A percentile compares a stretch with the other conserved stretches of the same genome.
phyloP scores from a whole-genome alignment of 208 protist genomes.

The Leishmania mexicana region DNA sequence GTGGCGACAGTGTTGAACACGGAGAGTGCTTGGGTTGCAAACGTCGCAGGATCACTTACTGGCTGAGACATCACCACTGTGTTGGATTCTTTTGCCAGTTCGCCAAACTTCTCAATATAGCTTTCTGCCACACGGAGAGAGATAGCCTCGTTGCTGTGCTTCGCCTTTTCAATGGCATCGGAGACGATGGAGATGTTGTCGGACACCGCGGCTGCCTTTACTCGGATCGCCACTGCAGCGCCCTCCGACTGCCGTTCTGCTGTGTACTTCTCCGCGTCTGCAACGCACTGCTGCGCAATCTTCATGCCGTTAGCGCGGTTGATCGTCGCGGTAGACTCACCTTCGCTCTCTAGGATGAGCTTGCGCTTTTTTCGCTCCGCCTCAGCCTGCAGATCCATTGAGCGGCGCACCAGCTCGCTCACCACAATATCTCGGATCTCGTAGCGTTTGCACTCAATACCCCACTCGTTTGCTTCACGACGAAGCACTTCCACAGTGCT shows the following conservation, averaged over 20 bases:
- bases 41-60: conserved; percentile 82
- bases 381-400: conserved; percentile 97
- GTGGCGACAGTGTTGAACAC: conserved; percentile 72
- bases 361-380: conserved; percentile 96
- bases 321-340: conserved; percentile 79
- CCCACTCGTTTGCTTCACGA: conserved; percentile 93
- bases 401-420: conserved; percentile 91
- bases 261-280: conserved; percentile 90
- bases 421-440: conserved; percentile 97
- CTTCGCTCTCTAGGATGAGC: conserved; percentile 94
- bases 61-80: conserved; percentile 95
- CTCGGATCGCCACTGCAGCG: conserved; percentile 46
- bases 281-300: conserved; percentile 76
- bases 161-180: conserved; percentile 41
- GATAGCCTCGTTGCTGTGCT: conserved; percentile 70
- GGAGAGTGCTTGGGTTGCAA: conserved; percentile 93
- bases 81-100: conserved; percentile 92
- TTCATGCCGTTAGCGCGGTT: conserved; percentile 93
- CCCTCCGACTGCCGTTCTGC: conserved; percentile 37
- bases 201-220: conserved; percentile 61
- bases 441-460: conserved; percentile 95
- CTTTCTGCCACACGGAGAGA: conserved; percentile 89
- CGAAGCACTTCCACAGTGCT: conserved; percentile 94
- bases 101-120: conserved; percentile 93
- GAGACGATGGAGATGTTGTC: conserved; percentile 72